A percentile compares a stretch with the other conserved stretches of the same genome.
Evolutionary conservation across 352 stramenopile genomes (phyloP).

Genomic region (Phytophthora pini): DNA sequence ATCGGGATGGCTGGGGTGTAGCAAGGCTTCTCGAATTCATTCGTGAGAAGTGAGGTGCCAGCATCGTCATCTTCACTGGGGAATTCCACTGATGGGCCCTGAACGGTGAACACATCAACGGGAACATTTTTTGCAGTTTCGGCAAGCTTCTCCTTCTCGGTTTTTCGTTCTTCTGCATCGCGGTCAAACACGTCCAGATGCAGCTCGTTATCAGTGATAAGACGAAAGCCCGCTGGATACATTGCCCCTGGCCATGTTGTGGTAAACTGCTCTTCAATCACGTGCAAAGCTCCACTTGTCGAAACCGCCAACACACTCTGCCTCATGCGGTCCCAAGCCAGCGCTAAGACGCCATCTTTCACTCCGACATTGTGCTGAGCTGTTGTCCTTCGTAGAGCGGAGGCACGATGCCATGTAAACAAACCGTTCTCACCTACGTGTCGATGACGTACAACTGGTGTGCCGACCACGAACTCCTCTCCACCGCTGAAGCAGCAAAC

Average conservation of each 20-base stretch:
- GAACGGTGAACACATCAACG: constrained; percentile 60
- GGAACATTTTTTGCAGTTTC: constrained; percentile 14
- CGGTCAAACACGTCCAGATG: constrained; percentile 52
- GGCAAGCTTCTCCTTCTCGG: constrained; percentile 34
- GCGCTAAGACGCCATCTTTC: constrained; percentile 71
- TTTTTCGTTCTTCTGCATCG: constrained; percentile 42
- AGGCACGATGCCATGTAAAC: constrained; percentile 77
- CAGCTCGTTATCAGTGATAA: constrained; percentile 84
- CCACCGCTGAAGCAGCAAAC: constrained; percentile 74
- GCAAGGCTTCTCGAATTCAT: constrained; percentile 31
- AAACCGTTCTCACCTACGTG: constrained; percentile 83
- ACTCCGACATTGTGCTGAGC: constrained; percentile 79
- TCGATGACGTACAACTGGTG: constrained; percentile 79
- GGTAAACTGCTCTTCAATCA: constrained; percentile 77
- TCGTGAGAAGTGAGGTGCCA: constrained; percentile 10
- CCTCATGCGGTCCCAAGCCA: constrained; percentile 64
- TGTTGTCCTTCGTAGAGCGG: constrained; percentile 30
- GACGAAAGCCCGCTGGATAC: constrained; percentile 81
- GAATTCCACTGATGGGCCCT: constrained; percentile 20
- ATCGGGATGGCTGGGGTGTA: constrained; percentile 73
- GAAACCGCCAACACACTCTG: constrained; percentile 73
- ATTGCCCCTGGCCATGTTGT: constrained; percentile 83
- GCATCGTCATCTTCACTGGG: constrained; percentile 17
- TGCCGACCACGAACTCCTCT: constrained; percentile 73
- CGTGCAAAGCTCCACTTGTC: constrained; percentile 66